A percentile compares a stretch with the other conserved stretches of the same genome.
phyloP scores from a whole-genome alignment of 106 monocot species.

The Phalaenopsis aphrodite region DNA sequence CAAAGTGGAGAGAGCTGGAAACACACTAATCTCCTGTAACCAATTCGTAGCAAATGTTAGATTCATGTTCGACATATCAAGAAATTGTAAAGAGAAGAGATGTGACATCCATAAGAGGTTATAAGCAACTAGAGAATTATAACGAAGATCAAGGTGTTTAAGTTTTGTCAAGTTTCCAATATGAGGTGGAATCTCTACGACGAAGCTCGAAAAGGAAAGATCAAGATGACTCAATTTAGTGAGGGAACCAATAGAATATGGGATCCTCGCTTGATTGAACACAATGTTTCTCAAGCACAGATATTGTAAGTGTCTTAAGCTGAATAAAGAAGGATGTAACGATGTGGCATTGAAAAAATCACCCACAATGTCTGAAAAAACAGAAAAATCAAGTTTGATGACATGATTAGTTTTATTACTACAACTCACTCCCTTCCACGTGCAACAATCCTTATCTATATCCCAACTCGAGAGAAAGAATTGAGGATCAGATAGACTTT shows the following conservation, averaged over 20 bases:
- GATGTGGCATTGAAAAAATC: background rate
- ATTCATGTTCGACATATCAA: conserved; percentile 10
- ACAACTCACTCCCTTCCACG: conserved; percentile 16
- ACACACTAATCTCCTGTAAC: conserved; percentile 8
- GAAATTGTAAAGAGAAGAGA: conserved; percentile 13
- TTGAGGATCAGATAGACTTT: background rate
- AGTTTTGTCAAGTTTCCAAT: background rate
- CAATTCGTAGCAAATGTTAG: background rate
- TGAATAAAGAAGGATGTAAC: no score
- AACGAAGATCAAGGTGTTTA: background rate
- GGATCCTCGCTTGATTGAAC: background rate
- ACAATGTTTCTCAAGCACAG: background rate
- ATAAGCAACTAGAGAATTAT: background rate
- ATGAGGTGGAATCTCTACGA: background rate
- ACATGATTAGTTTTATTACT: conserved; percentile 16
- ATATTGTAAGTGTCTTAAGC: background rate
- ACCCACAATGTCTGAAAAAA: background rate
- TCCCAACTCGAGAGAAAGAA: conserved; percentile 12
- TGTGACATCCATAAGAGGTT: background rate
- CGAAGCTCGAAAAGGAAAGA: no score
- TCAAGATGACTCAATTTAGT: background rate
- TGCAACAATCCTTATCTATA: conserved; percentile 17
- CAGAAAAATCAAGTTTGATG: conserved; percentile 11
- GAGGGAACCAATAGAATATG: background rate
- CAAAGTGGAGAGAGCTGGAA: background rate